phyloP scores from a whole-genome alignment of 116 monocot species.

The Phalaenopsis hybrid region DNA sequence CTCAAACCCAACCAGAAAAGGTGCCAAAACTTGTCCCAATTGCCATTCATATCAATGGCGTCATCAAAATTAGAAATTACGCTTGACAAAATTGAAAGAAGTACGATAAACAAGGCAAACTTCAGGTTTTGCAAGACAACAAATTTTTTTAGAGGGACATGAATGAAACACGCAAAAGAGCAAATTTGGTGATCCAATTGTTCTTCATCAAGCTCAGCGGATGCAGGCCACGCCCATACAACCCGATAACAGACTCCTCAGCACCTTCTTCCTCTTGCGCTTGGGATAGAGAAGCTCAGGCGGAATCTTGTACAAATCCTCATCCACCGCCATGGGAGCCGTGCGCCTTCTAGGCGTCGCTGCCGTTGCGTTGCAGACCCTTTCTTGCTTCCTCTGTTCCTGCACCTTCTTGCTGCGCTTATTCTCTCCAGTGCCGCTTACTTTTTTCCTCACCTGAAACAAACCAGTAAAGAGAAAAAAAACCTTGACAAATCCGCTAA shows the following conservation, averaged over 20 bases:
- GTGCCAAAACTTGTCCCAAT: too few species aligned
- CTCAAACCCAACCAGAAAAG: too few species aligned
- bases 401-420: neutral
- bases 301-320: conserved; percentile 12
- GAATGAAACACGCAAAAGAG: neutral
- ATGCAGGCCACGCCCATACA: neutral
- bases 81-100: too few species aligned
- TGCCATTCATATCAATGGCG: too few species aligned
- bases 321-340: conserved; percentile 4
- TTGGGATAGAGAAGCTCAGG: conserved; percentile 4
- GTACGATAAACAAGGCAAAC: too few species aligned
- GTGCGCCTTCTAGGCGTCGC: neutral
- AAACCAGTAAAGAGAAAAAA: neutral
- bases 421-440: neutral
- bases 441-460: conserved; percentile 19
- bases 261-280: conserved; percentile 1
- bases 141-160: neutral
- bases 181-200: neutral
- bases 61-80: too few species aligned
- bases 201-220: neutral
- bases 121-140: too few species aligned
- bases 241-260: neutral
- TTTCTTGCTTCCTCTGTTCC: conserved; percentile 22
- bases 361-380: neutral
- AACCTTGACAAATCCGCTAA: neutral